Conservation (phyloP, 192 early-diverging fungal species). For the Coemansia asiatica region DNA sequence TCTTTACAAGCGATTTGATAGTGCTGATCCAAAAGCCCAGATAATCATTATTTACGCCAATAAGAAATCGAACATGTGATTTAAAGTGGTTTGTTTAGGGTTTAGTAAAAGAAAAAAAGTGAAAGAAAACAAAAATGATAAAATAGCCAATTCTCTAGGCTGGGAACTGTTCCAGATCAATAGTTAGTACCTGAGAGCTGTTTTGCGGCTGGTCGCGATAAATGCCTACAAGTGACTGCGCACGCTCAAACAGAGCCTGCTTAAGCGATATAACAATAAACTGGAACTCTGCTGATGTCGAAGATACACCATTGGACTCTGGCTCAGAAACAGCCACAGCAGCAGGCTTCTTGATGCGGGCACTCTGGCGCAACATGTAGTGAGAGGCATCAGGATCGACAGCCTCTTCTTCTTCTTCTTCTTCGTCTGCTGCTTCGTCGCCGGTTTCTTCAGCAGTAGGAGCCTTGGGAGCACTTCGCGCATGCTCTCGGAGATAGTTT, state of each 20-base stretch:
- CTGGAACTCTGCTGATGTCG: conserved; percentile 64
- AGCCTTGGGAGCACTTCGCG: conserved; percentile 19
- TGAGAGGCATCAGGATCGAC: conserved; percentile 16
- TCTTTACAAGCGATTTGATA: neutral
- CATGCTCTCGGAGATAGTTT: conserved; percentile 81
- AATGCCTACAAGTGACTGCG: conserved; percentile 91
- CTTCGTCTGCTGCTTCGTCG: conserved; percentile 7
- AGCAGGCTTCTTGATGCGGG: conserved; percentile 26
- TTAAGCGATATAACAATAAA: conserved; percentile 99
- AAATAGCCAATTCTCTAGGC: neutral
- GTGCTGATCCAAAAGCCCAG: neutral
- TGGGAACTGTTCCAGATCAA: conserved; percentile 59
- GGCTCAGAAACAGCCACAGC: conserved; percentile 1
- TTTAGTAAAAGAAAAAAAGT: neutral
- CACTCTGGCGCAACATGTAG: conserved; percentile 39
- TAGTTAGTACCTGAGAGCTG: conserved; percentile 81
- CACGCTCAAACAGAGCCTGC: conserved; percentile 89
- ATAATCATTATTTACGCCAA: neutral
- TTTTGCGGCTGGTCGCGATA: conserved; percentile 86
- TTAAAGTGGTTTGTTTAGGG: neutral
- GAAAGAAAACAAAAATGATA: neutral
- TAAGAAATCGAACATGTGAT: neutral
- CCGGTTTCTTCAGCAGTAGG: conserved; percentile 15
- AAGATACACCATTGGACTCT: conserved; percentile 10
- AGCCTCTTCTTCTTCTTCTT: conserved; percentile 12